phyloP scores from a whole-genome alignment of 208 protist genomes.

The Trypanosoma congolense region DNA sequence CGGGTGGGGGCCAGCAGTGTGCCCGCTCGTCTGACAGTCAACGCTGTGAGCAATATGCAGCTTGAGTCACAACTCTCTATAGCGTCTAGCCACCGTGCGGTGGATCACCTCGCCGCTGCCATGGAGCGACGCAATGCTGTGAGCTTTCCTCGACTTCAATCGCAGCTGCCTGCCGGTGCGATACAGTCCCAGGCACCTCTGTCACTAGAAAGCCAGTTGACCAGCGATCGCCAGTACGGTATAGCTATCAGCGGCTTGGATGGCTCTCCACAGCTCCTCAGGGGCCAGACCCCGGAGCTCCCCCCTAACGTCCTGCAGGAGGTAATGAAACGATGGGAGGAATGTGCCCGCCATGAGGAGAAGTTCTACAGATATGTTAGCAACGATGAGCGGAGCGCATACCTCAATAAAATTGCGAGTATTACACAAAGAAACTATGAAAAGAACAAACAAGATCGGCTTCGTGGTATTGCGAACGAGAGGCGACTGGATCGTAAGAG shows the following conservation, averaged over 20 bases:
- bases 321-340: conserved; percentile 25
- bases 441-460: conserved; percentile 40
- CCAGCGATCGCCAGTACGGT: neutral
- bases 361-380: conserved; percentile 62
- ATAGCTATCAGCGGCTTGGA: neutral
- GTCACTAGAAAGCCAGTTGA: neutral
- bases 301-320: conserved; percentile 14
- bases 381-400: conserved; percentile 46
- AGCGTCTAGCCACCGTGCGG: conserved; percentile 15
- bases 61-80: conserved; percentile 23
- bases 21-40: conserved; percentile 24
- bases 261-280: conserved; percentile 10
- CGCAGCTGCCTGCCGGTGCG: neutral
- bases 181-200: neutral
- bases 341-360: conserved; percentile 33
- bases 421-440: conserved; percentile 61
- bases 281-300: neutral
- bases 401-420: conserved; percentile 46
- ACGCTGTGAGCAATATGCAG: conserved; percentile 17
- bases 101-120: conserved; percentile 14
- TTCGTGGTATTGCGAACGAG: conserved; percentile 62
- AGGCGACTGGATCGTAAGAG: conserved; percentile 44
- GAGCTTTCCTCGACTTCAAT: neutral
- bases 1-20: conserved; percentile 23
- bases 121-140: conserved; percentile 18